Evolutionary conservation across 2,329 filamentous ascomycete species (phyloP).

Genomic region (Gremmenia infestans): DNA sequence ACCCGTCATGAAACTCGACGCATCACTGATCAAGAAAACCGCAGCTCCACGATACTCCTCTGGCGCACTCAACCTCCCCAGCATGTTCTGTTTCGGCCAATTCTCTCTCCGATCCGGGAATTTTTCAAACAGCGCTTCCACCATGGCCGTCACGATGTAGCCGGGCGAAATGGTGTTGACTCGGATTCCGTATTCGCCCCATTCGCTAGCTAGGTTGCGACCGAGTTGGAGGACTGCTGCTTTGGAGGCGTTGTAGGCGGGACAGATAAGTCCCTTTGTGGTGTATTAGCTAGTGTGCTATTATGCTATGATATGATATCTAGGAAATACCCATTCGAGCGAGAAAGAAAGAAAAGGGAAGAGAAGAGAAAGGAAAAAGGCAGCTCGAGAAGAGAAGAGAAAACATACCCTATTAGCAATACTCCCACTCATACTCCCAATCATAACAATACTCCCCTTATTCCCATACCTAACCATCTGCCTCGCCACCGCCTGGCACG

Average conservation of each 20-base stretch:
- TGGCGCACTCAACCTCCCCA: slow-evolving; percentile 62
- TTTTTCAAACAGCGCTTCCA: slow-evolving; percentile 69
- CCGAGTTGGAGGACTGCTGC: slow-evolving; percentile 67
- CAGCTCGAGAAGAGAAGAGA: not conserved
- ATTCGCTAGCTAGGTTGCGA: slow-evolving; percentile 67
- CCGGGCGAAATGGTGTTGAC: slow-evolving; percentile 79
- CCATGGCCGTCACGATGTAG: slow-evolving; percentile 80
- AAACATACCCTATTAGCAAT: slow-evolving; percentile 60
- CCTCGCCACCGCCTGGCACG: slow-evolving; percentile 79
- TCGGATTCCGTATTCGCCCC: slow-evolving; percentile 62
- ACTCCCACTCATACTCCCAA: slow-evolving; percentile 66
- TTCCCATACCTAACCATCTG: slow-evolving; percentile 60
- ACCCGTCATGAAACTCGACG: slow-evolving; percentile 67
- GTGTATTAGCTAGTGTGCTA: not conserved
- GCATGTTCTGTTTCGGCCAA: slow-evolving; percentile 85
- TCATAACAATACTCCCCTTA: slow-evolving; percentile 59
- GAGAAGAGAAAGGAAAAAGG: not conserved
- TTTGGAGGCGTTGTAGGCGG: slow-evolving; percentile 72
- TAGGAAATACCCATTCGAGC: not conserved
- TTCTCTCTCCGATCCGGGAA: slow-evolving; percentile 62
- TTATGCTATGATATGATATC: not conserved
- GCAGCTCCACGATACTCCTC: slow-evolving; percentile 68
- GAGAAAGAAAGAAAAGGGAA: not conserved
- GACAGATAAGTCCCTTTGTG: slow-evolving; percentile 50
- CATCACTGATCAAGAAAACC: slow-evolving; percentile 62